Evolutionary conservation across 2,329 filamentous ascomycete genomes (phyloP).

Genomic region (Albophoma yamanashiensis): DNA sequence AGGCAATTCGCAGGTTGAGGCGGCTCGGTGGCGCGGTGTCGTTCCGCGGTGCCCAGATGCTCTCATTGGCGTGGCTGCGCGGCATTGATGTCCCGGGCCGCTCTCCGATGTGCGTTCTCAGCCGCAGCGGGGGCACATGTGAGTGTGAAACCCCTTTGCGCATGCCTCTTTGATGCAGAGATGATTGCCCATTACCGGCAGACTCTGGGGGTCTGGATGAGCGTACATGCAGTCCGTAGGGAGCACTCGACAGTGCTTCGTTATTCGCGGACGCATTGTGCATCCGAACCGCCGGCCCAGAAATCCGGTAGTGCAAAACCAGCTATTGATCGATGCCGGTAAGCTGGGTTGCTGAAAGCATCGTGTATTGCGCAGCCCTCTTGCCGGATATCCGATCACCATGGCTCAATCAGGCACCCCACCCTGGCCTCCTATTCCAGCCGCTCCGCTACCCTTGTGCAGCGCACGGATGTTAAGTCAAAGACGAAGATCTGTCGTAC

Average conservation of each 20-base stretch:
- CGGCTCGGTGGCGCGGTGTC: neutral
- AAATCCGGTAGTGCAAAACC: neutral
- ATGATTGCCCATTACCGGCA: neutral
- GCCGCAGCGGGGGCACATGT: neutral
- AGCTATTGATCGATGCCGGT: neutral
- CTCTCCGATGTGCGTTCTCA: neutral
- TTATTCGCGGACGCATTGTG: neutral
- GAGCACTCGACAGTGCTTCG: neutral
- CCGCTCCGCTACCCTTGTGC: neutral
- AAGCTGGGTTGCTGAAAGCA: neutral
- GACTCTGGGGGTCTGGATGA: neutral
- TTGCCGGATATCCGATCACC: neutral
- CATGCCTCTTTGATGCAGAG: no score
- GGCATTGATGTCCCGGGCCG: neutral
- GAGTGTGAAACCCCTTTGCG: neutral
- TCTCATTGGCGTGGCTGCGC: neutral
- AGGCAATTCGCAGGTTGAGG: neutral
- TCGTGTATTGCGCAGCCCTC: neutral
- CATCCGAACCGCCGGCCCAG: no score
- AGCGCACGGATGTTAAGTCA: neutral
- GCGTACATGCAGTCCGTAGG: neutral
- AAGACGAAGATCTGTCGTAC: neutral
- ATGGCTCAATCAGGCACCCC: neutral
- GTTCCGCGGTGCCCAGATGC: neutral
- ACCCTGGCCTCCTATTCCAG: neutral